Evolutionary conservation across 495 filamentous ascomycete genomes (phyloP), one percentile per base, ranked within the genome.

Genomic region (Aspergillus ostianus): DNA sequence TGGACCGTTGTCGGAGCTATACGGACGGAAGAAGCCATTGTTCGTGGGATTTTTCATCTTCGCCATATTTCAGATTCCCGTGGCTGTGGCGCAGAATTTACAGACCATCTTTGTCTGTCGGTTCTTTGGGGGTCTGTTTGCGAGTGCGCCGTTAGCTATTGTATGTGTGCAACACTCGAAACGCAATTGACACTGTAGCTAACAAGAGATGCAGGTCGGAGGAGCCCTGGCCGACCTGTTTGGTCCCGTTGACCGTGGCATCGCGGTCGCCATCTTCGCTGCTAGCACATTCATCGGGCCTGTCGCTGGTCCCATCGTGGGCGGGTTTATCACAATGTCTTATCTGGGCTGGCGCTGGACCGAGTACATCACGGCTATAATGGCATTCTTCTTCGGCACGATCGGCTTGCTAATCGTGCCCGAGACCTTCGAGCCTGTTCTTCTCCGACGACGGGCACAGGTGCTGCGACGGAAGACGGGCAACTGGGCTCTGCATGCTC

Each of bases 1-100:
- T 59, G 82, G 78, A 1, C 91, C 91, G 0, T 67, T 91, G 6
- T 91, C 87, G 17, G 91, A 95, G 66, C 70, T 93, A n/a, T 85
- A 83, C 62, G 91, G 91, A 19, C 82, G 90, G 46, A 80, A 78
- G 51, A 52, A 54, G 23, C 84, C 84, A 15, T 61, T 87, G 2
- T 77, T 83, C 59, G 52, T 76, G n/a, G 82, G 82, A 18, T 73
- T 79, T 58, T 53, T 74, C 44, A 41, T 74, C 52, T 84, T 86
- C 58, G 68, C 71, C 13, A 76, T 84, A 60, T 85, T 86, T 64
- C 74, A 83, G 51, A 78, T 87, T 20, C 79, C 80, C 12, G 75
- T 82, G 17, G 84, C 80, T 4, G 74, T 85, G 13, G 83, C 80
- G 0, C 68, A 74, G 29, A 86, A 87, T 59, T 29, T 84, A 0